phyloP scores from a whole-genome alignment of 805 yeast genomes.

The Myxozyma vanderwaltii region DNA sequence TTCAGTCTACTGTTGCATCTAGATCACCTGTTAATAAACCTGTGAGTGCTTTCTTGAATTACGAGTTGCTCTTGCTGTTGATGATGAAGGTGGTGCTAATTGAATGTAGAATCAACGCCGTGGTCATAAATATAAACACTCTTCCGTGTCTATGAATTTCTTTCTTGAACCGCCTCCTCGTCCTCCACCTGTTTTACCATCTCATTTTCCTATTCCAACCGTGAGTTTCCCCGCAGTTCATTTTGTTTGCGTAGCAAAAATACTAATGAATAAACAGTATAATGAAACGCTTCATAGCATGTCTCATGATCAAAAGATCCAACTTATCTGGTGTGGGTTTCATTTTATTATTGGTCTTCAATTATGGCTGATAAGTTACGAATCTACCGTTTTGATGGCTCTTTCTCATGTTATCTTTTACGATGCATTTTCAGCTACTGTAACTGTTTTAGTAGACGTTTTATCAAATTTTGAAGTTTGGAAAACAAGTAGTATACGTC shows the following conservation, averaged over 20 bases:
- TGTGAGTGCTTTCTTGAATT: constrained; percentile 6
- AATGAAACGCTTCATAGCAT: constrained; percentile 65
- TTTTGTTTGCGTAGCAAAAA: too few species aligned
- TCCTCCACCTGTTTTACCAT: constrained; percentile 64
- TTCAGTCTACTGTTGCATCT: constrained; percentile 54
- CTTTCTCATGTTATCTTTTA: constrained; percentile 85
- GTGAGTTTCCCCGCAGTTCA: constrained; percentile 40
- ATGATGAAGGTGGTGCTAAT: not conserved
- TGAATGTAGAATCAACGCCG: constrained; percentile 54
- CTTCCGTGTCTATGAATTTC: constrained; percentile 93
- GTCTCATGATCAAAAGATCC: constrained; percentile 57
- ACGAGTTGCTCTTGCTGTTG: too few species aligned
- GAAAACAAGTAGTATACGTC: constrained; percentile 76
- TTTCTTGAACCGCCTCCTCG: constrained; percentile 87
- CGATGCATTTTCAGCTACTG: constrained; percentile 76
- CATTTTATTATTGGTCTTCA: constrained; percentile 60
- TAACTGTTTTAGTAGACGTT: constrained; percentile 70
- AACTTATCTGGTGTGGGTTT: constrained; percentile 58
- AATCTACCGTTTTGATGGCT: constrained; percentile 63
- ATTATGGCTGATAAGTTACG: constrained; percentile 62
- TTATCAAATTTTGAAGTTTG: constrained; percentile 93
- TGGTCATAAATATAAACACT: constrained; percentile 94
- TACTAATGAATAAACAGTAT: too few species aligned
- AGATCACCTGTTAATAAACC: constrained; percentile 44
- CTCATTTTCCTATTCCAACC: constrained; percentile 72